phyloP scores from a whole-genome alignment of 208 protist species.

The Leishmania amazonensis region DNA sequence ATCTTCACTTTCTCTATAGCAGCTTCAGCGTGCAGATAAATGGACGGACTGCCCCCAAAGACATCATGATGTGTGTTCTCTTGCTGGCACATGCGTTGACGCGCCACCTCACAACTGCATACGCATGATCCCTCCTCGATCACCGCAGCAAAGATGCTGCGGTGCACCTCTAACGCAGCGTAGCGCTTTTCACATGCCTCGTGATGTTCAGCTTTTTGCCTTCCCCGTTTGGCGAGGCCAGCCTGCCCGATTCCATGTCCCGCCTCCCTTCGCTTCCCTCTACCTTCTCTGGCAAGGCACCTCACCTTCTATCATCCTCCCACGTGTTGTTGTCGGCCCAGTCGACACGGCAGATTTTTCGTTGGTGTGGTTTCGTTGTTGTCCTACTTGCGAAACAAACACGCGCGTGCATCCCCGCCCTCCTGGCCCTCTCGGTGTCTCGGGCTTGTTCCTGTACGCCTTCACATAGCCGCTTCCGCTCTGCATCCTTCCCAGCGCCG shows the following conservation, averaged over 20 bases:
- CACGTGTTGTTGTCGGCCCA: not conserved
- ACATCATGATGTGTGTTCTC: not conserved
- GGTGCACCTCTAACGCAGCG: not conserved
- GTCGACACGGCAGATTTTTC: not conserved
- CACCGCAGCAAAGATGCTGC: not conserved
- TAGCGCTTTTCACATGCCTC: not conserved
- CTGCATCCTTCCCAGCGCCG: not conserved
- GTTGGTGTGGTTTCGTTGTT: not conserved
- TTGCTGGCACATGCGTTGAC: not conserved
- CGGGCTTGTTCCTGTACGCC: not conserved
- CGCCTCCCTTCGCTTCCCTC: not conserved
- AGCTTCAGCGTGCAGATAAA: not conserved
- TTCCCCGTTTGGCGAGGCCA: not conserved
- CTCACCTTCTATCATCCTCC: too few relatives aligned
- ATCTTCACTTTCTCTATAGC: not conserved
- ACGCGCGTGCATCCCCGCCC: not conserved
- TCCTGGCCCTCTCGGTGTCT: not conserved
- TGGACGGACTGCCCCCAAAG: not conserved
- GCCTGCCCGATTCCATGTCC: not conserved
- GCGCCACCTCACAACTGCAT: not conserved
- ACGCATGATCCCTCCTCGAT: not conserved
- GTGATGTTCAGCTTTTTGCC: not conserved
- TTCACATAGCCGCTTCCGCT: not conserved
- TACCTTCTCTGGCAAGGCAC: not conserved
- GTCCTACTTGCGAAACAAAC: not conserved